Conservation (phyloP, 352 stramenopile species). For the Phytophthora fragariae region DNA sequence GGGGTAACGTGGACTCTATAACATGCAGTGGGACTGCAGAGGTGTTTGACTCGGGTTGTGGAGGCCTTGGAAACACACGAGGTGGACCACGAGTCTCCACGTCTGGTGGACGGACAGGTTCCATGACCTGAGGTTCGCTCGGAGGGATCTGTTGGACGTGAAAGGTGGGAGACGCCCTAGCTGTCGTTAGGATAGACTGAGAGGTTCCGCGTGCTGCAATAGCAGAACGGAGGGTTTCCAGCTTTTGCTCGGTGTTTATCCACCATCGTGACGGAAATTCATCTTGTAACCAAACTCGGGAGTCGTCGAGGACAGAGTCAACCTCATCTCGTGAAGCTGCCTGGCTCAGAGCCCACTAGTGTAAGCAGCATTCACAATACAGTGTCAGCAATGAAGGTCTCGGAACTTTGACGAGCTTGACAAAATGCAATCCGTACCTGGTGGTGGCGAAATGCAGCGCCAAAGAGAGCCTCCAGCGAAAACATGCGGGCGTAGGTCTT, state of each 20-base stretch:
- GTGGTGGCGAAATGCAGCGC: constrained; percentile 60
- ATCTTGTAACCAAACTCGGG: constrained; percentile 47
- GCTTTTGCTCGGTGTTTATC: constrained; percentile 34
- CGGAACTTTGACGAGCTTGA: neutral
- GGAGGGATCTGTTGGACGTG: constrained; percentile 38
- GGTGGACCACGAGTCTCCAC: constrained; percentile 28
- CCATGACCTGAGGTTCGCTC: constrained; percentile 26
- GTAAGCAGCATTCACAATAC: neutral
- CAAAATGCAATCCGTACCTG: constrained; percentile 39
- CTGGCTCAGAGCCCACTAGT: constrained; percentile 63
- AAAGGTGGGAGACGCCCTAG: constrained; percentile 8
- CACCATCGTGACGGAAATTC: constrained; percentile 67
- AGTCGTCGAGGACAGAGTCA: constrained; percentile 40
- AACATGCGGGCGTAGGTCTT: constrained; percentile 68
- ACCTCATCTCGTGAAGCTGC: constrained; percentile 43
- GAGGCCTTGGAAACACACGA: constrained; percentile 27
- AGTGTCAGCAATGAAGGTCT: neutral
- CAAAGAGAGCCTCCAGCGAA: constrained; percentile 64
- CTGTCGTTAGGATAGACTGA: constrained; percentile 12
- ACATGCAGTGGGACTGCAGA: constrained; percentile 33
- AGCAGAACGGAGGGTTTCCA: constrained; percentile 13
- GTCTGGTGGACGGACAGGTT: constrained; percentile 22
- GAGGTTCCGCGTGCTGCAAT: constrained; percentile 1
- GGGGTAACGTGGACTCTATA: constrained; percentile 25
- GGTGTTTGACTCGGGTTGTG: neutral